Percentiles rank a stretch among this genome's conserved stretches.
These are phyloP conservation scores for Ailanthus altissimus DNA, from an alignment of 345 rosid genomes.

Conservation along the genomic window DNA sequence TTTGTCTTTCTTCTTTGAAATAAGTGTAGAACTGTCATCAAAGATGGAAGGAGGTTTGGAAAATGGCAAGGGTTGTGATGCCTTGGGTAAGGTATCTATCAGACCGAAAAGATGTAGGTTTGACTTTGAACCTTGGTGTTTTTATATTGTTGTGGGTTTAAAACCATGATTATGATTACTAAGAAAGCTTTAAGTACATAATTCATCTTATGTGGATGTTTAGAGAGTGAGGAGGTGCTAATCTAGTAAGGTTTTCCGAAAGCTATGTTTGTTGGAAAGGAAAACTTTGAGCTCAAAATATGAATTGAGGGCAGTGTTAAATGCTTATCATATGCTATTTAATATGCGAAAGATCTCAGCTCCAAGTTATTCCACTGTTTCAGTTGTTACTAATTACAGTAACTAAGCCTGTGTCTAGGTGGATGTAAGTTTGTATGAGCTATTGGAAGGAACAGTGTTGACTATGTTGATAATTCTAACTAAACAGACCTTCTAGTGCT, in stretches of 20 bases:
- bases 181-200: not conserved
- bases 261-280: not conserved
- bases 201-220: not conserved
- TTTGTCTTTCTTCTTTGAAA: too few species aligned
- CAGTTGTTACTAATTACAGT: not conserved
- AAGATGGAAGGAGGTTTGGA: too few species aligned
- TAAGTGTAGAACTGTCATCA: too few species aligned
- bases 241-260: not conserved
- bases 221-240: not conserved
- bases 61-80: too few species aligned
- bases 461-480: too few species aligned
- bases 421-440: not conserved
- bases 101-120: too few species aligned
- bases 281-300: not conserved
- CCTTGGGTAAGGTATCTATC: too few species aligned
- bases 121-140: too few species aligned
- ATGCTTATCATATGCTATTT: not conserved
- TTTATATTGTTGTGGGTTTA: not conserved
- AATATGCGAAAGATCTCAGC: not conserved
- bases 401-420: not conserved
- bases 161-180: not conserved
- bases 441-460: not conserved
- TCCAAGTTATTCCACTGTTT: not conserved
- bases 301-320: not conserved
- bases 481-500: too few species aligned